Evolutionary conservation across 2,329 filamentous ascomycete genomes (phyloP), one percentile per base, ranked within the genome.

Genomic region (Sarocladium oryzae): DNA sequence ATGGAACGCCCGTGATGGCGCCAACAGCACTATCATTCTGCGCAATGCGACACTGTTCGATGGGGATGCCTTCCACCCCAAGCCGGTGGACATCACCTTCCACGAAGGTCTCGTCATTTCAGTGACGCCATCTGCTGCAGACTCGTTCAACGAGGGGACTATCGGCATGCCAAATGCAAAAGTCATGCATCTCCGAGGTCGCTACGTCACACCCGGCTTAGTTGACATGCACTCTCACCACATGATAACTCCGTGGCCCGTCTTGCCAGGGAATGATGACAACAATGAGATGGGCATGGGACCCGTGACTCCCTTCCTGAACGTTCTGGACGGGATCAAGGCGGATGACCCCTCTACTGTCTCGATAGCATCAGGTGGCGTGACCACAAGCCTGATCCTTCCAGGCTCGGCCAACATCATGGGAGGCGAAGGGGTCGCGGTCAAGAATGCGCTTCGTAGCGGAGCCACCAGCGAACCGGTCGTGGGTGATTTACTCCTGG

Each of bases 171-270:
- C n/a, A 10, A 53, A 53, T n/a, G 56, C 52, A 10, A 38, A 55
- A 30, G 61, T 63, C 18, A 57, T 62, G 28, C 54, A 71, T 36
- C 51, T 73, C 30, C 55, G 59, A 26, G 69, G 71, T 5, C 63
- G 63, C 46, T 67, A 66, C 54, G 67, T 74, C 23, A 74, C 70
- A 0, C 71, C 71, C 1, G 72, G 72, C 1, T 56, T 75, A 4
- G 65, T 75, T 2, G 72, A 74, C 54, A 68, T 74, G 65, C 72
- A 75, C 57, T 72, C 70, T 2, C 72, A 74, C 56, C 68, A 71
- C 53, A 6, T 40, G 36, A 16, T 21, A n/a, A 13, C 3, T 8
- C 16, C 16, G 7, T 40, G 36, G 66, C 72, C 71, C 1, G 32
- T 52, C 13, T 52, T 66, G 2, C 41, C 45, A n/a, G 4, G n/a